Evolutionary conservation across 257 asterid genomes (phyloP).

Genomic region (Solanum arcanum): DNA sequence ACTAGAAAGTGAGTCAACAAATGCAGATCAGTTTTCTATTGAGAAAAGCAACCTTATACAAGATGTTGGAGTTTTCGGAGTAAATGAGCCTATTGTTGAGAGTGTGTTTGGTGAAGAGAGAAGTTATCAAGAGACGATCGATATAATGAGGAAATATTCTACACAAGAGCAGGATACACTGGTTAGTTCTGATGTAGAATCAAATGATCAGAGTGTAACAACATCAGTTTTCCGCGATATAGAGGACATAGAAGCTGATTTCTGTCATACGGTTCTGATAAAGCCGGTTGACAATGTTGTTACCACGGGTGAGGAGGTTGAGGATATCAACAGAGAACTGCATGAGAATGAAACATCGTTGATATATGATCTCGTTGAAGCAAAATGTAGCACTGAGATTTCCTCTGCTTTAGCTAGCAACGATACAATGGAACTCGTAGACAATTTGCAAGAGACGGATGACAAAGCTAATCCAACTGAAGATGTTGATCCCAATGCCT

Average conservation of each 20-base stretch:
- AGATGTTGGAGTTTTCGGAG: slow-evolving; percentile 2
- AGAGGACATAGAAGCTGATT: neutral
- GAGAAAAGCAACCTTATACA: neutral
- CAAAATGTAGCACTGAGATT: neutral
- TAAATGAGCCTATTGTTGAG: neutral
- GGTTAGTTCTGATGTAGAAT: neutral
- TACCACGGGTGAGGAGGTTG: neutral
- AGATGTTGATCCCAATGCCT: neutral
- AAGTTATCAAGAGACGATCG: slow-evolving; percentile 27
- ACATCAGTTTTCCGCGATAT: neutral
- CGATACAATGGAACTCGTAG: neutral
- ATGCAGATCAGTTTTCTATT: neutral
- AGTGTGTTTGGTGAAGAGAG: slow-evolving; percentile 48
- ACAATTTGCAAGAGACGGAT: neutral
- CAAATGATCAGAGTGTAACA: neutral
- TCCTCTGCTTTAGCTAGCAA: slow-evolving; percentile 13
- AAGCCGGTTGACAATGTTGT: neutral
- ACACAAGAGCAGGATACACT: slow-evolving; percentile 11
- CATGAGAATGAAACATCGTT: slow-evolving; percentile 1
- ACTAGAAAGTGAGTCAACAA: neutral
- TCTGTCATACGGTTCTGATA: neutral
- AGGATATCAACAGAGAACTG: neutral
- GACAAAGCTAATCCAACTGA: slow-evolving; percentile 9
- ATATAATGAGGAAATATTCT: slow-evolving; percentile 18
- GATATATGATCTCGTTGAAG: slow-evolving; percentile 10